Evolutionary conservation across 2,329 filamentous ascomycete genomes (phyloP), one percentile per base, ranked within the genome.

Genomic region (Fusarium zealandicum): DNA sequence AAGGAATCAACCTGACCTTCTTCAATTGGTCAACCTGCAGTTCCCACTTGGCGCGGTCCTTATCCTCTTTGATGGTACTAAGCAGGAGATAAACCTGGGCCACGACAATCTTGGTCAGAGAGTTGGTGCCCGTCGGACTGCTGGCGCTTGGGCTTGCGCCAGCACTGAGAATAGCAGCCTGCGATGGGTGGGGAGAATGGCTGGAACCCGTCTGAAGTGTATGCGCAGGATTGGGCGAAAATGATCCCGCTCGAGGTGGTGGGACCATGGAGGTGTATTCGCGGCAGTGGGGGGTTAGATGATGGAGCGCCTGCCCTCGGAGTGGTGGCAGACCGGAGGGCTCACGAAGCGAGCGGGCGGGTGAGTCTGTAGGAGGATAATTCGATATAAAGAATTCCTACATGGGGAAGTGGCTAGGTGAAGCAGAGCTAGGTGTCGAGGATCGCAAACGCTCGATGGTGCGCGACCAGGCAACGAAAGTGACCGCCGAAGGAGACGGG

Each of bases 71-170:
- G 72, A 98, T 89, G 28, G 92, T 92, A 78, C 93, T 95, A 64
- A 99, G 83, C 52, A 99, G 85, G 62, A 99, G 87, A 78, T 95
- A 96, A 64, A 98, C 87, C 80, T 99, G 95, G 63, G 95, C 92
- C 70, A 96, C 88, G 68, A 95, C 92, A 74, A 99, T 95, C 78
- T 96, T 97, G 57, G 90, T 90, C 68, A 98, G 82, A 71, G 88
- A 88, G 71, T 76, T 85, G 63, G 78, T 80, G 74, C 82, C 82
- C 69, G 82, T 86, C 71, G 83, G 83, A 75, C 83, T 86, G 75
- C 77, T 83, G 69, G 81, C 84, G 76, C 80, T 83, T 67, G 82
- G 82, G 74, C 82, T 85, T 65, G 82, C 82, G 76, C 78, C 81
- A 79, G 82, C 80, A 79, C 81, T 84, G 71, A 83, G 74, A 69